Evolutionary conservation across 768 basidiomycete species (phyloP), one percentile per base, ranked within the genome.

Genomic region (Auricularia auricula-judae): DNA sequence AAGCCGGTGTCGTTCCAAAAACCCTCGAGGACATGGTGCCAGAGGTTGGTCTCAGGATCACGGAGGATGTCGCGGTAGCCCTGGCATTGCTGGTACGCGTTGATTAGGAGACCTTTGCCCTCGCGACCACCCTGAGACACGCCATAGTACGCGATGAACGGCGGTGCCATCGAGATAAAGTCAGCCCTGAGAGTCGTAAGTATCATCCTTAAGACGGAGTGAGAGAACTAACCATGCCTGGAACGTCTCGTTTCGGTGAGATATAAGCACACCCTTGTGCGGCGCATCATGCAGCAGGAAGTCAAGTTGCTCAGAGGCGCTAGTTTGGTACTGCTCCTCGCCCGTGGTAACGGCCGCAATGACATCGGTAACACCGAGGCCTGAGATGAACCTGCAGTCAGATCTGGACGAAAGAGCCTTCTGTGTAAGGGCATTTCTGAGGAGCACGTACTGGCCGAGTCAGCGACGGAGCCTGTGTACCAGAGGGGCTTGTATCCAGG

Each of bases 71-170:
- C 3, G 11, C 74, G 69, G 65, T 76, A 76, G 0, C 72, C 67
- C n/a, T 42, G 36, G 62, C 67, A 68, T 62, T 76, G 75, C 5
- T 65, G 62, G 65, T 71, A 69, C 1, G 74, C 72, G 16, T 66
- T 66, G 4, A 21, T 34, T 51, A 73, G 21, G 8, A 71, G 58
- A 0, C 67, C 59, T 10, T 54, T 35, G 64, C 66, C 70, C 10
- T 69, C 73, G 61, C 70, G 71, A 67, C 72, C 73, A 18, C 72
- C 74, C 21, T 16, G 47, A 29, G 73, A 63, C 61, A 64, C 71
- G 0, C 70, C 75, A 67, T 74, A 74, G 67, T 70, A 72, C 29
- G 75, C 74, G 51, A 76, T 65, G 69, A 72, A 76, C 23, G 74
- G 75, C 3, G 74, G 74, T 2, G 72, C 74, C 74, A 74, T 74